Evolutionary conservation across 2,329 filamentous ascomycete genomes (phyloP), one percentile per base, ranked within the genome.

Genomic region (Colletotrichum horii): DNA sequence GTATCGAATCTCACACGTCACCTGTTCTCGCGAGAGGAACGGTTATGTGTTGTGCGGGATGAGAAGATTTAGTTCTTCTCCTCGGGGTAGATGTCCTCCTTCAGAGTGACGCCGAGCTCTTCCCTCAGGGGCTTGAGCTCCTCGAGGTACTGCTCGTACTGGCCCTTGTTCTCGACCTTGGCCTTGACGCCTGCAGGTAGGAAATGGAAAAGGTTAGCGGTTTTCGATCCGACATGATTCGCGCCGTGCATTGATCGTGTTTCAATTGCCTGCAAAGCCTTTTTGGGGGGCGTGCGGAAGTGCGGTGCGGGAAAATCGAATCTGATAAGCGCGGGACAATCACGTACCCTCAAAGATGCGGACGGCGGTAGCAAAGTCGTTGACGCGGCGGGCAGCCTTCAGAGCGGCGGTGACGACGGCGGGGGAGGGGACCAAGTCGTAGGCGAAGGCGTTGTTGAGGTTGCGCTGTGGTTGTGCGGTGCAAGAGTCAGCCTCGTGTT

Each of bases 371-470:
- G 97, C 97, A 90, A 94, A 98, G 91, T 99, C 97, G 88, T 99
- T 98, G 85, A 99, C 97, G 86, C 97, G 92, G 86, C 97, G 92
- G 80, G 97, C 97, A 82, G 97, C 97, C 88, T 94, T 96, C 82
- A 99, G 92, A 79, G 97, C 97, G 82, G 97, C 96, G 82, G 92
- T 92, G 86, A 98, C 92, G 84, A 99, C 97, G 81, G 95, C 93
- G 79, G 96, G 93, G 60, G 96, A 97, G 83, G 97, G 97, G 80
- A 99, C 97, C 83, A 99, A 94, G 93, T 99, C 97, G 93, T 99
- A 99, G 84, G 97, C 97, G 89, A 99, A 99, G 85, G 96, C 96
- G 90, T 99, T 99, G 94, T 99, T 99, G 84, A 98, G 91, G 90
- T 98, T 98, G 87, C 96, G 95, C 90, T 92, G 81, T 75, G 67